Conservation (phyloP, 169 alveolate genomes). For the Theileria annulata region DNA sequence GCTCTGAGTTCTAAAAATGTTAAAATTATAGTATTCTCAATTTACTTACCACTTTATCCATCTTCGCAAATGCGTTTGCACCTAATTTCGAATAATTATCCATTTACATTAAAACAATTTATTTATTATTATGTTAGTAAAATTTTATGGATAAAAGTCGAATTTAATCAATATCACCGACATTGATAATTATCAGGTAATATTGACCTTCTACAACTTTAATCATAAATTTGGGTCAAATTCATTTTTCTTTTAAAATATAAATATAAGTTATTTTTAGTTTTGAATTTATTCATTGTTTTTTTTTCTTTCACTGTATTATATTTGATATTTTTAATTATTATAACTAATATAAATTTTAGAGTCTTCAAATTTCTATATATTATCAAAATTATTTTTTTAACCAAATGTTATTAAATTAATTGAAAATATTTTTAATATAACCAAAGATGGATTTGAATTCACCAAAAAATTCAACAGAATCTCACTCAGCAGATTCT, state of each 20-base stretch:
- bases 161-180: not conserved
- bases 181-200: not conserved
- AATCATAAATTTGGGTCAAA: not conserved
- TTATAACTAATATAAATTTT: conserved; percentile 1
- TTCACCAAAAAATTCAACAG: conserved; percentile 2
- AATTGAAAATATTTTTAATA: not conserved
- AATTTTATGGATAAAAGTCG: not conserved
- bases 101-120: conserved; percentile 44
- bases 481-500: conserved; percentile 5
- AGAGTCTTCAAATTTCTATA: not conserved
- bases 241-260: not conserved
- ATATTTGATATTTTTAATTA: too few relatives aligned
- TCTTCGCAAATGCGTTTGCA: conserved; percentile 73
- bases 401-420: not conserved
- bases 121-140: not conserved
- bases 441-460: conserved; percentile 9
- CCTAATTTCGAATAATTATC: conserved; percentile 75
- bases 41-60: conserved; percentile 72
- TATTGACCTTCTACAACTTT: not conserved
- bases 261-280: too few relatives aligned
- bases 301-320: not conserved
- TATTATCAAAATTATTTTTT: not conserved
- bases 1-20: conserved; percentile 80
- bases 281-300: not conserved
- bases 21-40: not conserved